Percentiles rank a stretch among this genome's conserved stretches.
phyloP scores from a whole-genome alignment of 148 eudicot genomes.

The Chenopodium quinoa region DNA sequence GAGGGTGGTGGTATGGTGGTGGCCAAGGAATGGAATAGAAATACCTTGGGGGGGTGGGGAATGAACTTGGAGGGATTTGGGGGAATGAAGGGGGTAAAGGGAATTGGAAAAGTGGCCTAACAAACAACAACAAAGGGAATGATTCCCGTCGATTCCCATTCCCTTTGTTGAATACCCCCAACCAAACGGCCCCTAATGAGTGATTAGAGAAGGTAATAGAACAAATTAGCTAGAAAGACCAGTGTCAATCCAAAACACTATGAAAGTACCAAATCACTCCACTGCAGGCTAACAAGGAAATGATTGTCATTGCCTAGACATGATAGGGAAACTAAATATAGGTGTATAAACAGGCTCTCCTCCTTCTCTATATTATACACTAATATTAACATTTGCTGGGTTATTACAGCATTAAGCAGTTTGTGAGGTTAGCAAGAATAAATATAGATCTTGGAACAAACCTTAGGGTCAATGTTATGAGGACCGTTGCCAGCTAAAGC shows the following conservation, averaged over 20 bases:
- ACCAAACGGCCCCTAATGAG: too few relatives aligned
- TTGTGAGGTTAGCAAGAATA: slow-evolving; percentile 1
- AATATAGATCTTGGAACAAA: slow-evolving; percentile 23
- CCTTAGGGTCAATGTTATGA: slow-evolving; percentile 93
- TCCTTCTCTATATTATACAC: neutral
- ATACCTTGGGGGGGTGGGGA: too few relatives aligned
- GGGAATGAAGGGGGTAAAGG: too few relatives aligned
- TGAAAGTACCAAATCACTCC: neutral
- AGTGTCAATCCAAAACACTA: neutral
- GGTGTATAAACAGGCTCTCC: neutral
- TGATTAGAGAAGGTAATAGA: too few relatives aligned
- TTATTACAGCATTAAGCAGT: slow-evolving; percentile 2
- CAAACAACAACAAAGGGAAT: too few relatives aligned
- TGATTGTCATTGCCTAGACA: neutral
- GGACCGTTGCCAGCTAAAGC: slow-evolving; percentile 77
- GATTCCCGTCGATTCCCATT: too few relatives aligned
- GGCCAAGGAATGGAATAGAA: too few relatives aligned
- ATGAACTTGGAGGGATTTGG: too few relatives aligned
- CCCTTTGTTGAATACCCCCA: too few relatives aligned
- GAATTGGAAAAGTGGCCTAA: too few relatives aligned
- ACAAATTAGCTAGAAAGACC: too few relatives aligned
- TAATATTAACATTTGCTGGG: neutral
- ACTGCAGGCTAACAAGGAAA: neutral
- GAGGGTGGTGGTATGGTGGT: too few relatives aligned
- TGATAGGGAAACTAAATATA: neutral